Base-by-base conservation (phyloP, 441 rosid species). In the Populus hybrid region DNA sequence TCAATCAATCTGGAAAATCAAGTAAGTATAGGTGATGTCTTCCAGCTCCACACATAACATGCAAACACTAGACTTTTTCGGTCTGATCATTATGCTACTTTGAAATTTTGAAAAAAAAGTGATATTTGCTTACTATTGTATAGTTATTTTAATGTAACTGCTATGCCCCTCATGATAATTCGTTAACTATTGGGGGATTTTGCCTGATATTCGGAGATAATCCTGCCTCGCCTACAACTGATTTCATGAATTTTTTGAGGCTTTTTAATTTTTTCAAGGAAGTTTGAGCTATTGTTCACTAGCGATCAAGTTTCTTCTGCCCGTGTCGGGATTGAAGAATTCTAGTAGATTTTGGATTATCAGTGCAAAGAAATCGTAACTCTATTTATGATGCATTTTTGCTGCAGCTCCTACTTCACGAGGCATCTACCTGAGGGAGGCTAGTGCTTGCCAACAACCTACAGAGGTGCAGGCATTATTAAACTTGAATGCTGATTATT, bases 381-480 rank as follows among this genome's bases (percentile, higher is more conserved):
- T 50, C 77, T 66, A 73, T 28, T 69, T 53, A 14, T 78, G 53
- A 35, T 81, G 76, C 71, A 16, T 72, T 84, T 69, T 85, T 38
- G 77, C 72, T 77, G 86, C 92, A 96, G 99, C 91, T 82, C 95
- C 98, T 74, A 77, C 85, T 63, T 89, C 88, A 75, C 90, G 98
- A 31, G 99, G 99, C 74, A 89, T 97, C 84, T 94, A 97, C 87
- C 86, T 97, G 78, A 89, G 99, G 89, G 98, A 97, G 75, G 90
- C 93, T 79, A 78, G 87, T 78, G 86, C 90, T 78, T 89, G 97
- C 87, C 84, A 76, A 80, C 95, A 89, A 76, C 86, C 93, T 77
- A 83, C 95, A 23, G 98, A 97, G 99, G 99, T 92, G 81, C 78
- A 86, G 75, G 16, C 7, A 9, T 45, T 67, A 23, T 64, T 66